phyloP scores from a whole-genome alignment of 257 asterid species.

The Solanum medicagineum region DNA sequence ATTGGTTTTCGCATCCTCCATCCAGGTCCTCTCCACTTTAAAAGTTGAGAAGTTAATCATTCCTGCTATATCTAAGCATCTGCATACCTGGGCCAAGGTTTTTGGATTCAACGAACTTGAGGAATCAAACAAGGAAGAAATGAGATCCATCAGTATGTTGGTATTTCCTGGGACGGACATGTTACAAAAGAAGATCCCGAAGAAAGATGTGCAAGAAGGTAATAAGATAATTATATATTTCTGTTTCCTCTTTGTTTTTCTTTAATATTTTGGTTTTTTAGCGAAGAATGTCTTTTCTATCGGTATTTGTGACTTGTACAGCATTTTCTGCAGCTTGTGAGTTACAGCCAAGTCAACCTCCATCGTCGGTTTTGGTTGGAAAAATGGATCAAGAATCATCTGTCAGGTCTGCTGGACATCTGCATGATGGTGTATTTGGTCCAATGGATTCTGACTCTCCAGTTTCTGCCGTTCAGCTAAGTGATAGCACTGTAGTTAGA shows the following conservation, averaged over 20 bases:
- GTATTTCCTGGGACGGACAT: conserved; percentile 84
- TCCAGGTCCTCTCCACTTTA: conserved; percentile 59
- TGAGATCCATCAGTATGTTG: conserved; percentile 60
- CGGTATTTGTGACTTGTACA: not conserved
- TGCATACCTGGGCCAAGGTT: conserved; percentile 58
- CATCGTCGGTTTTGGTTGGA: conserved; percentile 15
- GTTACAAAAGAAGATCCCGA: conserved; percentile 59
- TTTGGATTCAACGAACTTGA: conserved; percentile 69
- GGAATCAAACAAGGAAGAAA: conserved; percentile 44
- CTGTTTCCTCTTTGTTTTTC: not conserved
- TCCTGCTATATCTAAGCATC: conserved; percentile 81
- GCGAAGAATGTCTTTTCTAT: not conserved
- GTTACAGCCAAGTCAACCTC: conserved; percentile 1
- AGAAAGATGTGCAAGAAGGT: conserved; percentile 40
- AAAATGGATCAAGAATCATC: conserved; percentile 25
- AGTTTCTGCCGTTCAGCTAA: not conserved
- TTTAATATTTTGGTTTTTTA: not conserved
- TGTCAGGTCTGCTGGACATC: conserved; percentile 8
- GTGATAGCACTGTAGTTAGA: not conserved
- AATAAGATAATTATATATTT: not conserved
- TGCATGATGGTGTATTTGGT: not conserved
- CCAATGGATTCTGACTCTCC: not conserved
- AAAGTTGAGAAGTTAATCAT: conserved; percentile 59
- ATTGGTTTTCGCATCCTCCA: not conserved
- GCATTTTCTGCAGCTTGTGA: not conserved